Percentiles rank a stretch among this genome's conserved stretches.
These are phyloP conservation scores for Ilyonectria destructans DNA, from an alignment of 2,329 filamentous ascomycete species.

Conservation along the genomic window DNA sequence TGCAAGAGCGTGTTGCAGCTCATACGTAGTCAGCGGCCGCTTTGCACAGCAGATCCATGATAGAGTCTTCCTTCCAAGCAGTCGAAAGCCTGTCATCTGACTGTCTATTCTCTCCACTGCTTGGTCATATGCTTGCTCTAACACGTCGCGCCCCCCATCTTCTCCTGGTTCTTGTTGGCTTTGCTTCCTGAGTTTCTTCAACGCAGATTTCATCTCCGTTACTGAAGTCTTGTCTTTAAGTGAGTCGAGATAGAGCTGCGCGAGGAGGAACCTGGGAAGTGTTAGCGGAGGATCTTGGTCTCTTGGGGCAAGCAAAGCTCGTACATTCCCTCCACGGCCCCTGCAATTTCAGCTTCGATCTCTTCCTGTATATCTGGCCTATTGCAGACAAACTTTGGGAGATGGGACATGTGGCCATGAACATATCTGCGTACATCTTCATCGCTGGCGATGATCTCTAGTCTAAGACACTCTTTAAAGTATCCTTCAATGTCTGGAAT, in stretches of 20 bases:
- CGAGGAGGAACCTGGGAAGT: slow-evolving; percentile 1
- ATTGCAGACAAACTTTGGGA: no score
- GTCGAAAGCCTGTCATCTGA: no score
- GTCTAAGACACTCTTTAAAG: background rate
- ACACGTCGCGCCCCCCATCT: slow-evolving; percentile 38
- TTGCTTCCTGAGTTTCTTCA: background rate
- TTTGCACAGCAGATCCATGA: slow-evolving; percentile 58
- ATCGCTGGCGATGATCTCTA: slow-evolving; percentile 37
- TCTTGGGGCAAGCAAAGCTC: no score
- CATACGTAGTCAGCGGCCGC: slow-evolving; percentile 50
- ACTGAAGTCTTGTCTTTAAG: background rate
- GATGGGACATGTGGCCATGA: no score
- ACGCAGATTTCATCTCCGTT: background rate
- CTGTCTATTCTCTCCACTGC: slow-evolving; percentile 22
- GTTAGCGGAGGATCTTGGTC: no score
- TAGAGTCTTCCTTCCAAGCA: slow-evolving; percentile 55
- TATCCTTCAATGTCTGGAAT: slow-evolving; percentile 28
- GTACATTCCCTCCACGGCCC: no score
- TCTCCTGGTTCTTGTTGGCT: background rate
- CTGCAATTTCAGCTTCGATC: no score
- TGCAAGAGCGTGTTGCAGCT: slow-evolving; percentile 61
- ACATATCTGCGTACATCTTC: slow-evolving; percentile 36
- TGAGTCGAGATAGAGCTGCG: slow-evolving; percentile 4
- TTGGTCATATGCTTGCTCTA: slow-evolving; percentile 52
- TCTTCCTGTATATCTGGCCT: no score